phyloP scores from a whole-genome alignment of 2,329 filamentous ascomycete species.

The Fusarium verrucosum region DNA sequence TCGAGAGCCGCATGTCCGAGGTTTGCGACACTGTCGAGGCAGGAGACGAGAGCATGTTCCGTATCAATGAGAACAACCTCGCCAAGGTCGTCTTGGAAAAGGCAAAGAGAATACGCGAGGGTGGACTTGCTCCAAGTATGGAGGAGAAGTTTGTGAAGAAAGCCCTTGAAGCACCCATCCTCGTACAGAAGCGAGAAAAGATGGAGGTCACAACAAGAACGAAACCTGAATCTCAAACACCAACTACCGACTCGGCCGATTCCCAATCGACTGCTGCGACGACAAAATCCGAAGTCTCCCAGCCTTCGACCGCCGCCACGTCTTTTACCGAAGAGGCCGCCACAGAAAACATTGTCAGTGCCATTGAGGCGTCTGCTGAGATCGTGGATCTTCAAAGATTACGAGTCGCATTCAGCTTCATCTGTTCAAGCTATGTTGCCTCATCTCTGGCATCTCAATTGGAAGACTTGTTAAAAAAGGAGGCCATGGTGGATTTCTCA shows the following conservation, averaged over 20 bases:
- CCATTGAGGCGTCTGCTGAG: constrained; percentile 58
- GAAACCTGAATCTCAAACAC: constrained; percentile 32
- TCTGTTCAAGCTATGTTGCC: constrained; percentile 69
- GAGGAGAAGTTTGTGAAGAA: constrained; percentile 85
- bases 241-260: constrained; percentile 46
- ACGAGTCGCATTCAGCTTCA: constrained; percentile 70
- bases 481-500: constrained; percentile 67
- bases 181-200: constrained; percentile 69
- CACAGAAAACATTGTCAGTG: constrained; percentile 50
- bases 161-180: constrained; percentile 78
- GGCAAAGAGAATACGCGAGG: constrained; percentile 71
- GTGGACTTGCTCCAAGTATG: constrained; percentile 78
- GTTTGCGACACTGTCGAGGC: constrained; percentile 86
- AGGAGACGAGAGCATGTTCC: constrained; percentile 85
- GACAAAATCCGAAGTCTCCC: constrained; percentile 51
- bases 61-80: constrained; percentile 78
- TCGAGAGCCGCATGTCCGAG: constrained; percentile 72
- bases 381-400: constrained; percentile 70
- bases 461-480: constrained; percentile 50
- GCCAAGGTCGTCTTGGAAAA: constrained; percentile 72
- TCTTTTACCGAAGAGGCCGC: constrained; percentile 51
- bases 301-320: constrained; percentile 57
- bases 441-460: constrained; percentile 55
- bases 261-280: constrained; percentile 56
- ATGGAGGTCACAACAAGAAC: constrained; percentile 18